Evolutionary conservation across 306 rosid species (phyloP).

Genomic region (Corylus americana): DNA sequence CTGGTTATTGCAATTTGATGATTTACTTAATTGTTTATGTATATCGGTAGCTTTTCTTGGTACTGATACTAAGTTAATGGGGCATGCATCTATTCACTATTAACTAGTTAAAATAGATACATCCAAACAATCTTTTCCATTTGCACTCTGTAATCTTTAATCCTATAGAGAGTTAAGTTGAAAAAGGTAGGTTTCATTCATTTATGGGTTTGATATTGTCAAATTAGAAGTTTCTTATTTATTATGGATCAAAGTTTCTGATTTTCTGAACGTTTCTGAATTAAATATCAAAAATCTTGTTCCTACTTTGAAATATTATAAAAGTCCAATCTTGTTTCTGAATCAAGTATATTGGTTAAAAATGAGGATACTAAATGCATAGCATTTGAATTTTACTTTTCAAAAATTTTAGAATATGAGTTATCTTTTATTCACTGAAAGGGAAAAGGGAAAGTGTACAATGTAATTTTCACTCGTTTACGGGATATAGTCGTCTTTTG

Average conservation of each 20-base stretch:
- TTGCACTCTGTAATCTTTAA: no score
- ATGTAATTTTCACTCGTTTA: no score
- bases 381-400: conserved; percentile 7
- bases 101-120: no score
- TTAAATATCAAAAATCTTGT: no score
- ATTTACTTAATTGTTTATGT: neutral
- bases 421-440: neutral
- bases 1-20: neutral
- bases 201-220: neutral
- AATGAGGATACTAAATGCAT: neutral
- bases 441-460: no score
- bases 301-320: no score
- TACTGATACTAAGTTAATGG: neutral
- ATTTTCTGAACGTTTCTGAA: neutral
- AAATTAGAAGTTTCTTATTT: neutral
- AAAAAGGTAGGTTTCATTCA: neutral
- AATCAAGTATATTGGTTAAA: no score
- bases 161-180: neutral
- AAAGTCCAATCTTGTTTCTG: neutral
- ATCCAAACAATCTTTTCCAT: no score
- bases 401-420: neutral
- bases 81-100: neutral
- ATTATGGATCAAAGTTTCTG: neutral
- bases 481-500: neutral
- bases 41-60: neutral